A percentile compares a stretch with the other conserved stretches of the same genome.
phyloP scores from a whole-genome alignment of 306 rosid species.

The Dryas octopetala region DNA sequence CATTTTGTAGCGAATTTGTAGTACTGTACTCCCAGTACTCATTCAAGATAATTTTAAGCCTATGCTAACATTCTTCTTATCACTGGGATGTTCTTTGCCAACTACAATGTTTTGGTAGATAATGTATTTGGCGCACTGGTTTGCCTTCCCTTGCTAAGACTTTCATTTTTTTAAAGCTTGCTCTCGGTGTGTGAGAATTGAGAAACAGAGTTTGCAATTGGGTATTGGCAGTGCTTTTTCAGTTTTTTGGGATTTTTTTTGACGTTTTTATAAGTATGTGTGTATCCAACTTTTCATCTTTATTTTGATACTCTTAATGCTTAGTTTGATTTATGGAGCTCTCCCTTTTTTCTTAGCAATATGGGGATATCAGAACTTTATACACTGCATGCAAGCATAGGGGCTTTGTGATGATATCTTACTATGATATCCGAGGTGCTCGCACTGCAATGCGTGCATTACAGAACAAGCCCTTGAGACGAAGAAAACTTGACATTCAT shows the following conservation, averaged over 20 bases:
- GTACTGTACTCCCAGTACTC: background rate
- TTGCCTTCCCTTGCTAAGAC: background rate
- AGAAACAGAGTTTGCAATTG: constrained; percentile 2
- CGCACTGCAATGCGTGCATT: constrained; percentile 91
- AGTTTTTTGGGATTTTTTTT: background rate
- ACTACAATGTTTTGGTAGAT: background rate
- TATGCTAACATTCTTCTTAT: background rate
- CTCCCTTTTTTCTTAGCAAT: constrained; percentile 51
- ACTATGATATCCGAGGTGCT: constrained; percentile 92
- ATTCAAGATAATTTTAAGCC: background rate
- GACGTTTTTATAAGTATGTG: background rate
- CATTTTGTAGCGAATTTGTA: background rate
- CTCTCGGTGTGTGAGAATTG: background rate
- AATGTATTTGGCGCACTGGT: background rate
- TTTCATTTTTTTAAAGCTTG: background rate
- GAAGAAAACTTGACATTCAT: constrained; percentile 94
- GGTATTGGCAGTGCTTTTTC: constrained; percentile 1
- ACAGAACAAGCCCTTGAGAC: constrained; percentile 87
- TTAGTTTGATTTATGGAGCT: constrained; percentile 15
- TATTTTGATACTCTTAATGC: constrained; percentile 17
- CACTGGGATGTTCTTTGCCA: background rate
- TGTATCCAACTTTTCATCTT: background rate
- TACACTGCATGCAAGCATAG: constrained; percentile 97
- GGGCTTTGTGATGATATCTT: constrained; percentile 96
- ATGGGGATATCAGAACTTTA: constrained; percentile 89